Base-by-base conservation (phyloP, 2,329 filamentous ascomycete genomes). In the Coleophoma crateriformis region DNA sequence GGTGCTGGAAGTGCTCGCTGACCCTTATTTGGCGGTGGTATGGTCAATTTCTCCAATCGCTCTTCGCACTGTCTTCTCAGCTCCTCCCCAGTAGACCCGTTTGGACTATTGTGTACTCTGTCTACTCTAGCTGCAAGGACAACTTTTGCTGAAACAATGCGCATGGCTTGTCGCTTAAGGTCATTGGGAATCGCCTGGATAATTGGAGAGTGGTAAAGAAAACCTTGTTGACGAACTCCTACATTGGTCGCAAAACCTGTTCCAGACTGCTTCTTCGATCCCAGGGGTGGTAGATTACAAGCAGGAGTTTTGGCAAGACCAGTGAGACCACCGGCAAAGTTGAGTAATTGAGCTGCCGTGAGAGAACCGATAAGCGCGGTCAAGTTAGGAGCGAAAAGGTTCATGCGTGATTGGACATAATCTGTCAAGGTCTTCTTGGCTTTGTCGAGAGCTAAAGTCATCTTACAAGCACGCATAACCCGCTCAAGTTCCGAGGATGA, bases 351-450 rank as follows among this genome's bases (percentile, higher is more conserved):
- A 4, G 94, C 94, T 7, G 94, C 92, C 3, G 92, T 96, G 15
- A 96, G 77, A 0, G 92, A 94, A 15, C 94, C 94, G 50, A 99
- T 88, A 15, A 99, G 79, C 1, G 84, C 85, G 0, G 94, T 96
- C 48, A 97, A 71, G 61, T 99, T 99, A 0, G 94, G 94, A 4
- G 94, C 94, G 64, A 97, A 97, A 33, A 95, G 77, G 58, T 87
- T 94, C 89, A 99, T 97, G 54, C 94, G 88, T 34, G 92, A 96
- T 69, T 96, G 89, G 14, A 99, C 94, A 63, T 96, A 99, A 65
- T 94, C 87, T 2, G 89, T 95, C 48, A 99, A 77, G 1, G 84
- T 87, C 54, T 81, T 85, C 69, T 96, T 96, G 27, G 92, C 90
- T 57, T 79, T 84, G 66, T 97, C 90, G 10, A 99, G 82, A 35